These are phyloP conservation scores for Boletus holoroseus DNA, from an alignment of 1,284 basidiomycete genomes.

Conservation along the genomic window DNA sequence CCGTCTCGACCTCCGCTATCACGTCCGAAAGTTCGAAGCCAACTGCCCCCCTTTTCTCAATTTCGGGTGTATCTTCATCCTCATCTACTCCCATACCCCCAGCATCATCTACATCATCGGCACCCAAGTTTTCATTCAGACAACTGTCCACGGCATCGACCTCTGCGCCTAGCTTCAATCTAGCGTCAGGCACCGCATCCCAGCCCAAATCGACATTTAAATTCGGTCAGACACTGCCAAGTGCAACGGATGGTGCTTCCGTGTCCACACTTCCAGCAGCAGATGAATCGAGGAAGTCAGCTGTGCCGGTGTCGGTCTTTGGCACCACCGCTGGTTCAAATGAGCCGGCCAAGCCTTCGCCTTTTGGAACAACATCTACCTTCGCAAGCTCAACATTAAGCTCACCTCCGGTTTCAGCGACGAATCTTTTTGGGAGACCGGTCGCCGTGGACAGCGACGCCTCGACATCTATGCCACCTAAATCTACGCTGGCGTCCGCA, in stretches of 20 bases:
- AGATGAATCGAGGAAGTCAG: slow-evolving; percentile 17
- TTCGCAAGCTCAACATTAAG: slow-evolving; percentile 16
- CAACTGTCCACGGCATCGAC: slow-evolving; percentile 17
- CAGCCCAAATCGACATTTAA: slow-evolving; percentile 22
- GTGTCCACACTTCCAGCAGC: neutral
- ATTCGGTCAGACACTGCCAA: slow-evolving; percentile 20
- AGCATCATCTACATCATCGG: slow-evolving; percentile 2
- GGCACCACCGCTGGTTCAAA: slow-evolving; percentile 9
- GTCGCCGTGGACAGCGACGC: neutral
- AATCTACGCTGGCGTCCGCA: slow-evolving; percentile 4
- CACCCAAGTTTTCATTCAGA: slow-evolving; percentile 30
- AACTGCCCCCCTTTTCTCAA: slow-evolving; percentile 20
- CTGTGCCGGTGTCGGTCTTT: slow-evolving; percentile 15
- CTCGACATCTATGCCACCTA: slow-evolving; percentile 9
- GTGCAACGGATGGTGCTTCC: slow-evolving; percentile 8
- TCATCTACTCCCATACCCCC: slow-evolving; percentile 4
- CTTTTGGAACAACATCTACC: slow-evolving; percentile 13
- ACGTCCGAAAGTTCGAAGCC: slow-evolving; percentile 17
- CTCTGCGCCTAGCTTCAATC: slow-evolving; percentile 9
- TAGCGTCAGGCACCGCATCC: slow-evolving; percentile 7
- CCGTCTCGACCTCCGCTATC: slow-evolving; percentile 4
- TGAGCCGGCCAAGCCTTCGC: slow-evolving; percentile 17
- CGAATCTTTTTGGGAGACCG: slow-evolving; percentile 15
- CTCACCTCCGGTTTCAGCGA: slow-evolving; percentile 2
- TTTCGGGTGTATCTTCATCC: slow-evolving; percentile 16